phyloP scores from a whole-genome alignment of 2,329 filamentous ascomycete genomes.

The Amphichorda felina region DNA sequence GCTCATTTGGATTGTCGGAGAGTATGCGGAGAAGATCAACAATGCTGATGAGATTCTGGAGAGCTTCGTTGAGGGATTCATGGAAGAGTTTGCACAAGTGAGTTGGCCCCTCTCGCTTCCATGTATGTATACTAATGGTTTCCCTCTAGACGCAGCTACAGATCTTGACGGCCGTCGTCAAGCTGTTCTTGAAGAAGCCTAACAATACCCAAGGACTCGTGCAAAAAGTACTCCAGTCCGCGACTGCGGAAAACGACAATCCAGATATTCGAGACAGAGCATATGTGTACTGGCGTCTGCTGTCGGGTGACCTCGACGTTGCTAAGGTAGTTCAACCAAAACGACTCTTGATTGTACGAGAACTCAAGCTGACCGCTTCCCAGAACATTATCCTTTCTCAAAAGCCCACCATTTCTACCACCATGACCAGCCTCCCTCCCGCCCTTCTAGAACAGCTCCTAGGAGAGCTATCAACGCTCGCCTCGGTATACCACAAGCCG shows the following conservation, averaged over 20 bases:
- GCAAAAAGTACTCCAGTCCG: constrained; percentile 85
- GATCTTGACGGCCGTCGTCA: constrained; percentile 93
- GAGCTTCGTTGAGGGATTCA: constrained; percentile 86
- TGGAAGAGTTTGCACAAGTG: constrained; percentile 92
- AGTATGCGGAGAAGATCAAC: constrained; percentile 98
- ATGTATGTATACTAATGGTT: neutral
- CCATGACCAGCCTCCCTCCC: constrained; percentile 79
- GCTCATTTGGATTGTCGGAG: constrained; percentile 96
- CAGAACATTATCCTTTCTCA: constrained; percentile 80
- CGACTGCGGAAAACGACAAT: constrained; percentile 92
- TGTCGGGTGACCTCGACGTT: constrained; percentile 83
- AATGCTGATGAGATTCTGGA: constrained; percentile 93
- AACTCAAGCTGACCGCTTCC: neutral
- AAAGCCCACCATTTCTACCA: constrained; percentile 88
- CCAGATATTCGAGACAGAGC: constrained; percentile 94
- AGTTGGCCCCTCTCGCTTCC: constrained; percentile 12
- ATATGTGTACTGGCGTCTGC: constrained; percentile 94
- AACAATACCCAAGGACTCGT: constrained; percentile 83
- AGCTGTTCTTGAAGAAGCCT: constrained; percentile 94
- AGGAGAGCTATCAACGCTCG: constrained; percentile 81
- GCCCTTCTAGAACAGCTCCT: constrained; percentile 83
- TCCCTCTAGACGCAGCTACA: constrained; percentile 78
- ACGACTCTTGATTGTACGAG: neutral
- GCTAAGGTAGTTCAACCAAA: constrained; percentile 56
- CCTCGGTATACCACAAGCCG: constrained; percentile 97